Evolutionary conservation across 257 asterid species (phyloP).

Genomic region (Craterostigma plantagineum): DNA sequence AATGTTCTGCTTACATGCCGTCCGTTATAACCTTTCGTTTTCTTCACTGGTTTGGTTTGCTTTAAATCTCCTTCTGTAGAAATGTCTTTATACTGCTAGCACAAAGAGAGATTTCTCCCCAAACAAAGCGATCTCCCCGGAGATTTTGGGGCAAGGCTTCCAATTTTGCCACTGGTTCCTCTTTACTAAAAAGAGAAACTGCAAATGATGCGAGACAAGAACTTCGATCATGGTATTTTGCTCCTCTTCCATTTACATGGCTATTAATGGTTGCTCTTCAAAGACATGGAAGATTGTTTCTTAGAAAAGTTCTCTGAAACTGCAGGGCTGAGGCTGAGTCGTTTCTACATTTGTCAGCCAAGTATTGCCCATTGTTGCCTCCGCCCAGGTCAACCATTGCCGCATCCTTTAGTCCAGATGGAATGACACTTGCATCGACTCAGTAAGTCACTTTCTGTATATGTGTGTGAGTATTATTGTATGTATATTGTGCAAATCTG

Average conservation of each 20-base stretch:
- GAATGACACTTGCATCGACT: constrained; percentile 86
- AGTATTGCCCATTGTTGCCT: constrained; percentile 73
- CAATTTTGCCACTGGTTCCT: constrained; percentile 21
- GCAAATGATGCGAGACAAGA: constrained; percentile 64
- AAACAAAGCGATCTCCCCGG: constrained; percentile 43
- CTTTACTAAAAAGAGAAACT: constrained; percentile 25
- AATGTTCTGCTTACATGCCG: too few species aligned
- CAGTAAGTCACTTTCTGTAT: constrained; percentile 32
- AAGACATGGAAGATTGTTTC: constrained; percentile 1
- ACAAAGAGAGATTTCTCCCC: constrained; percentile 77
- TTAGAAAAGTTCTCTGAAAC: constrained; percentile 7
- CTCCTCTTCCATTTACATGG: neutral
- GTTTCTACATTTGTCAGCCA: constrained; percentile 58
- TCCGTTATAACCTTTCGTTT: too few species aligned
- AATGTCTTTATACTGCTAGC: constrained; percentile 58
- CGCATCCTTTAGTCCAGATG: constrained; percentile 95
- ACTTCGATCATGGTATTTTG: constrained; percentile 72
- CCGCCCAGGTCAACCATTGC: constrained; percentile 98
- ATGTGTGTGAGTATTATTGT: too few species aligned
- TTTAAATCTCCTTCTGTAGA: constrained; percentile 23
- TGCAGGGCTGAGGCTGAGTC: constrained; percentile 91
- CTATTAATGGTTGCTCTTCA: neutral
- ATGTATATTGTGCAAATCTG: neutral
- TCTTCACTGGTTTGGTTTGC: too few species aligned
- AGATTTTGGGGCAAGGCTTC: constrained; percentile 57